Conservation (phyloP, 2,329 filamentous ascomycete genomes). For the Teratosphaeria destructans region DNA sequence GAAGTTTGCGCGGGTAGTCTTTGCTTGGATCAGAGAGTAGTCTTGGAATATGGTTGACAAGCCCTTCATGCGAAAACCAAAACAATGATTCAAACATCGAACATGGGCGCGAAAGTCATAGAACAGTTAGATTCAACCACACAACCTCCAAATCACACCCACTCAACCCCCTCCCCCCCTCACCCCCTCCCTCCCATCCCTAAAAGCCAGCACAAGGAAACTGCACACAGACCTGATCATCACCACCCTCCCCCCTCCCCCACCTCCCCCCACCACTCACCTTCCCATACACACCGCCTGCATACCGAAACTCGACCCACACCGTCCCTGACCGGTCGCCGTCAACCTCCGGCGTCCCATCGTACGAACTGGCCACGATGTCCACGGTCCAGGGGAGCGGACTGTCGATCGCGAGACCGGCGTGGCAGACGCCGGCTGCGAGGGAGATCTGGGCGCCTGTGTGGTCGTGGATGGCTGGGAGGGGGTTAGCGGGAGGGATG, state of each 20-base stretch:
- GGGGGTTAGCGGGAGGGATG: too few relatives aligned
- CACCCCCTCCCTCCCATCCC: background rate
- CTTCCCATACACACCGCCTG: background rate
- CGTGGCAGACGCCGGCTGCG: background rate
- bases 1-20: slow-evolving; percentile 9
- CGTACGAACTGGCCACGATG: background rate
- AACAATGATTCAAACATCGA: too few relatives aligned
- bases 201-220: background rate
- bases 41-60: background rate
- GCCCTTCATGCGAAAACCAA: too few relatives aligned
- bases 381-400: background rate
- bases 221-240: background rate
- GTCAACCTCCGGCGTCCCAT: background rate
- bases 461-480: background rate
- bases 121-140: too few relatives aligned
- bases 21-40: slow-evolving; percentile 12
- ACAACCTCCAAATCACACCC: background rate
- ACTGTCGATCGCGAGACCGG: background rate
- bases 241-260: background rate
- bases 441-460: background rate
- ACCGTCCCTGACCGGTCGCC: background rate
- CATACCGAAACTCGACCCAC: background rate
- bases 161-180: background rate
- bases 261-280: background rate
- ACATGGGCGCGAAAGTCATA: too few relatives aligned